Evolutionary conservation across 192 early-diverging fungal species (phyloP).

Genomic region (Backusella luteola): DNA sequence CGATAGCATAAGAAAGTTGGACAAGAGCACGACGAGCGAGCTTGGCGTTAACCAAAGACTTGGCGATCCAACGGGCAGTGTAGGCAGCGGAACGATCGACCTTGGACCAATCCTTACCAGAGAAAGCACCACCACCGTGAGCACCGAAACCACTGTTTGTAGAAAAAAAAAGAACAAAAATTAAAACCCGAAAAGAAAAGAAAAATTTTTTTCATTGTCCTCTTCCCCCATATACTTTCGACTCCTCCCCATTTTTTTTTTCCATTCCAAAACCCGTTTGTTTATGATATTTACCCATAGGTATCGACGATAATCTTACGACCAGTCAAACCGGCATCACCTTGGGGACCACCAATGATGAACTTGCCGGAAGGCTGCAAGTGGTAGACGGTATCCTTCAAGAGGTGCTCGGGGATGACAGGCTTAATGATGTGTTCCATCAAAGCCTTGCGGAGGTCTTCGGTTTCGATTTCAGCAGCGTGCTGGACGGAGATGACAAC

Average conservation of each 20-base stretch:
- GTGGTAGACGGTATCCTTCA: constrained; percentile 94
- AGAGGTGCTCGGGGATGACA: constrained; percentile 90
- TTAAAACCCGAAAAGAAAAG: too few relatives aligned
- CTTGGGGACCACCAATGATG: constrained; percentile 99
- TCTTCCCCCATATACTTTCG: neutral
- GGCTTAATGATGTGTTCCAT: constrained; percentile 90
- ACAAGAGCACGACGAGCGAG: constrained; percentile 91
- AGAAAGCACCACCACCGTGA: constrained; percentile 93
- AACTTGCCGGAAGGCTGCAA: constrained; percentile 98
- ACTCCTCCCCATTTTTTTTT: neutral
- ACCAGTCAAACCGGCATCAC: constrained; percentile 99
- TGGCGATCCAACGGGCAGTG: constrained; percentile 96
- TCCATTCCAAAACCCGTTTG: neutral
- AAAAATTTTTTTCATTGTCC: neutral
- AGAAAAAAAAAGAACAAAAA: too few relatives aligned
- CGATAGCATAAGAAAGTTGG: constrained; percentile 97
- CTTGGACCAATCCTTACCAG: constrained; percentile 99
- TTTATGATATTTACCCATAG: constrained; percentile 25
- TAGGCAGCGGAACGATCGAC: constrained; percentile 97
- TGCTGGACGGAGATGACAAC: constrained; percentile 99
- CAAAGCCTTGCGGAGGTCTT: constrained; percentile 82
- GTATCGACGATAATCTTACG: constrained; percentile 43
- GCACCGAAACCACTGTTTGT: constrained; percentile 34
- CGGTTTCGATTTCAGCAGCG: constrained; percentile 83
- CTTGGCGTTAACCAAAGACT: constrained; percentile 91